Conservation (phyloP, 352 stramenopile species). For the Globisporangium takayamanum region DNA sequence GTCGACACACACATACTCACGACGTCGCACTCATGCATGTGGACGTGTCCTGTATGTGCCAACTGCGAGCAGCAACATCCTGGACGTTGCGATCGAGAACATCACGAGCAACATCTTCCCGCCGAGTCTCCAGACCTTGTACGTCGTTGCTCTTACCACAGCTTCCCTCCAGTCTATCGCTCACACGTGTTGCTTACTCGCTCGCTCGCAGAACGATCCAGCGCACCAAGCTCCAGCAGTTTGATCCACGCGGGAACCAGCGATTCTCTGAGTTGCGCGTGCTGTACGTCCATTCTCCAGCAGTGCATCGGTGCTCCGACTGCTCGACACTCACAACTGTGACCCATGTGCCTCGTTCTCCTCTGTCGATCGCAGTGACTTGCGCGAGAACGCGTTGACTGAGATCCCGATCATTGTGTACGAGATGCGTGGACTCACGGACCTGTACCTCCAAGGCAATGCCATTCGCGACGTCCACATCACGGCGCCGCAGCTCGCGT, state of each 20-base stretch:
- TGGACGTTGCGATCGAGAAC: slow-evolving; percentile 51
- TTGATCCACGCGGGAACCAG: slow-evolving; percentile 42
- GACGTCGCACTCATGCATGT: not conserved
- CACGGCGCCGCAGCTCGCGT: slow-evolving; percentile 42
- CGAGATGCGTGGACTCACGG: slow-evolving; percentile 47
- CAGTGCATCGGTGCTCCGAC: not conserved
- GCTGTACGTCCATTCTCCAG: slow-evolving; percentile 33
- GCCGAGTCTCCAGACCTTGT: slow-evolving; percentile 46
- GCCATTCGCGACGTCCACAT: slow-evolving; percentile 46
- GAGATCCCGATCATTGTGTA: slow-evolving; percentile 65
- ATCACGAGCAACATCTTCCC: slow-evolving; percentile 68
- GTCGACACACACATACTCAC: slow-evolving; percentile 1
- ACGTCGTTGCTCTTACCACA: slow-evolving; percentile 7
- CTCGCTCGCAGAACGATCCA: slow-evolving; percentile 43
- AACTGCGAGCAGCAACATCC: slow-evolving; percentile 27
- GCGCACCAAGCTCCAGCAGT: slow-evolving; percentile 45
- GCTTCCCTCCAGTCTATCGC: not conserved
- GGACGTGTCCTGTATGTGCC: not conserved
- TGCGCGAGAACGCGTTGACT: slow-evolving; percentile 55
- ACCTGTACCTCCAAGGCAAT: slow-evolving; percentile 49
- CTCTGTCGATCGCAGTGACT: slow-evolving; percentile 27
- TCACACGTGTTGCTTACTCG: not conserved
- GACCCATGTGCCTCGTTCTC: slow-evolving; percentile 2
- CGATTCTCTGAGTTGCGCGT: slow-evolving; percentile 36
- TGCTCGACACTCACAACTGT: not conserved